Conservation (phyloP, 148 eudicot genomes). For the Persicaria maculosa region DNA sequence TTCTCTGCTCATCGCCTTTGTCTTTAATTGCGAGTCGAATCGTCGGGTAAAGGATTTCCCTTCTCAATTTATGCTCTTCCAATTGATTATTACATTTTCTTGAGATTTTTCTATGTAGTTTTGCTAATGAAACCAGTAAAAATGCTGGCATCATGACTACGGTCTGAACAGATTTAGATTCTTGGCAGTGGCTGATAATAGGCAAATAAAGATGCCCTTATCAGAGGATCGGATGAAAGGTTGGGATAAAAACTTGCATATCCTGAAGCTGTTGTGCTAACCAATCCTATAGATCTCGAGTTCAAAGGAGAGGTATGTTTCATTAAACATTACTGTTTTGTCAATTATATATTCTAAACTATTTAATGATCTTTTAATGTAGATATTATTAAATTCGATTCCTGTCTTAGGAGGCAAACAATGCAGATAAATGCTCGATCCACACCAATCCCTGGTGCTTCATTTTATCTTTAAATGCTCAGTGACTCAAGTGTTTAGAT, state of each 20-base stretch:
- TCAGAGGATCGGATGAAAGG: conserved; percentile 39
- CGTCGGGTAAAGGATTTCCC: no score
- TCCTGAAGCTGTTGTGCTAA: conserved; percentile 41
- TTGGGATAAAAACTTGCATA: conserved; percentile 32
- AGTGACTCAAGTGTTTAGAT: no score
- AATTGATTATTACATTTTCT: neutral
- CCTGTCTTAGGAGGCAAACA: no score
- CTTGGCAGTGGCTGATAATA: conserved; percentile 32
- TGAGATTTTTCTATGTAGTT: neutral
- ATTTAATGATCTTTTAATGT: neutral
- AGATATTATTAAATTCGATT: neutral
- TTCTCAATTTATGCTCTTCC: no score
- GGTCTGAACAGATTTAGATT: conserved; percentile 30
- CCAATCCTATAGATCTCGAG: conserved; percentile 28
- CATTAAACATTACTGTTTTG: neutral
- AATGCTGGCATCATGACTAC: neutral
- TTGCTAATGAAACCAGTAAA: neutral
- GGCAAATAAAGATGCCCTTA: conserved; percentile 41
- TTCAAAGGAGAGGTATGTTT: conserved; percentile 42
- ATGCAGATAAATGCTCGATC: no score
- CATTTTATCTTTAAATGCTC: no score
- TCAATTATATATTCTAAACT: neutral
- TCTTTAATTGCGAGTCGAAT: no score
- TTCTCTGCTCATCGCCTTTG: no score
- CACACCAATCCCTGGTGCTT: no score